Percentiles rank a stretch among this genome's conserved stretches.
These are phyloP conservation scores for Yarrowia sp. DNA, from an alignment of 805 yeast species.

Conservation along the genomic window DNA sequence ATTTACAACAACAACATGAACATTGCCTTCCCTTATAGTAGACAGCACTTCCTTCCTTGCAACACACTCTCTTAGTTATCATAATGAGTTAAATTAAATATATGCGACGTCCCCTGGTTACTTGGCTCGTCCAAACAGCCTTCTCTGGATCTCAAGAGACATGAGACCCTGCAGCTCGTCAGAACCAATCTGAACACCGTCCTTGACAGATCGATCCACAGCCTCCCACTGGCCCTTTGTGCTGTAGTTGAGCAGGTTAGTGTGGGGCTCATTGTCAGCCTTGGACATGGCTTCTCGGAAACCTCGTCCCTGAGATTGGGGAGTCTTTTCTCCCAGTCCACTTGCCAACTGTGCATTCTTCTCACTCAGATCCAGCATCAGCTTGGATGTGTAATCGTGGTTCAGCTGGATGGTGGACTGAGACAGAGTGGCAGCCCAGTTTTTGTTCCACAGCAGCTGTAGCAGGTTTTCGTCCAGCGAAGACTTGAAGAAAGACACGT, in stretches of 20 bases:
- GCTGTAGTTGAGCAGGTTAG: not conserved
- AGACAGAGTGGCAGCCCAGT: conserved; percentile 46
- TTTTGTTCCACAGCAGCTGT: conserved; percentile 44
- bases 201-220: not conserved
- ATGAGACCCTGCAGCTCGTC: conserved; percentile 35
- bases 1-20: too few species aligned
- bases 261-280: conserved; percentile 7
- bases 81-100: not conserved
- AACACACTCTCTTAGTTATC: too few species aligned
- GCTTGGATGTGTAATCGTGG: conserved; percentile 34
- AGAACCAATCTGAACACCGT: conserved; percentile 27
- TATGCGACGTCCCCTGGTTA: not conserved
- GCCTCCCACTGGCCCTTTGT: conserved; percentile 22
- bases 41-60: too few species aligned
- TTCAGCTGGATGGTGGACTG: conserved; percentile 34
- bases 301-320: conserved; percentile 2
- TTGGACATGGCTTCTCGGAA: conserved; percentile 22
- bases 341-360: conserved; percentile 30
- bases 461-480: conserved; percentile 49
- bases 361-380: conserved; percentile 34
- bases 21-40: too few species aligned
- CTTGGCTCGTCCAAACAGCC: not conserved
- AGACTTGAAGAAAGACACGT: conserved; percentile 57
- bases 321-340: not conserved
- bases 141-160: conserved; percentile 30